Percentiles rank a stretch among this genome's conserved stretches.
Evolutionary conservation across 2,329 filamentous ascomycete genomes (phyloP).

Genomic region (Fusarium nisikadoi): DNA sequence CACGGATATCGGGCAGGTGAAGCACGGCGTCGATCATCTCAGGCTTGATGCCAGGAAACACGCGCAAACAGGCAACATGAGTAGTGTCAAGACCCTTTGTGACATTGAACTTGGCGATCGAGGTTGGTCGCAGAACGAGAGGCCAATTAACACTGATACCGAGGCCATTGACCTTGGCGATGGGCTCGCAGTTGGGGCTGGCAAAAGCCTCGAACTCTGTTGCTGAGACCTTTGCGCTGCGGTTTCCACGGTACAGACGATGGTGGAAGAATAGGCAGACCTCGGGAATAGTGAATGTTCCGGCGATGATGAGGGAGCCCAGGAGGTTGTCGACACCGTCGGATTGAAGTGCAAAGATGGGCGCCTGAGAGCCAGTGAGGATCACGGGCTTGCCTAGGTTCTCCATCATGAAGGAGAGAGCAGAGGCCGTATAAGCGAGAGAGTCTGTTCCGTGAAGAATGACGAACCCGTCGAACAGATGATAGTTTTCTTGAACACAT

Average conservation of each 20-base stretch:
- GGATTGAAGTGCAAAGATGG: constrained; percentile 90
- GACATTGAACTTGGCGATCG: constrained; percentile 78
- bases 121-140: constrained; percentile 77
- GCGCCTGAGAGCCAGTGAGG: constrained; percentile 83
- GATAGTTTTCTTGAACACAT: constrained; percentile 86
- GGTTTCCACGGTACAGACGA: constrained; percentile 87
- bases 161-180: constrained; percentile 84
- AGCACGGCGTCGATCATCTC: constrained; percentile 91
- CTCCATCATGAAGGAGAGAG: constrained; percentile 91
- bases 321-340: constrained; percentile 93
- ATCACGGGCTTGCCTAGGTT: constrained; percentile 93
- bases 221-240: constrained; percentile 87
- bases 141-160: constrained; percentile 85
- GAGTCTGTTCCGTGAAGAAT: constrained; percentile 93
- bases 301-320: constrained; percentile 87
- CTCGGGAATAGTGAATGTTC: constrained; percentile 92
- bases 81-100: constrained; percentile 82
- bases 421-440: constrained; percentile 87
- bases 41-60: constrained; percentile 94
- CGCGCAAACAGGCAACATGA: constrained; percentile 88
- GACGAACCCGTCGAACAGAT: constrained; percentile 89
- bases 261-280: constrained; percentile 96
- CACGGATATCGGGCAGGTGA: constrained; percentile 77
- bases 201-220: constrained; percentile 89
- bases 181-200: constrained; percentile 84